phyloP scores from a whole-genome alignment of 139 green algal species.

The Closterium sp. region DNA sequence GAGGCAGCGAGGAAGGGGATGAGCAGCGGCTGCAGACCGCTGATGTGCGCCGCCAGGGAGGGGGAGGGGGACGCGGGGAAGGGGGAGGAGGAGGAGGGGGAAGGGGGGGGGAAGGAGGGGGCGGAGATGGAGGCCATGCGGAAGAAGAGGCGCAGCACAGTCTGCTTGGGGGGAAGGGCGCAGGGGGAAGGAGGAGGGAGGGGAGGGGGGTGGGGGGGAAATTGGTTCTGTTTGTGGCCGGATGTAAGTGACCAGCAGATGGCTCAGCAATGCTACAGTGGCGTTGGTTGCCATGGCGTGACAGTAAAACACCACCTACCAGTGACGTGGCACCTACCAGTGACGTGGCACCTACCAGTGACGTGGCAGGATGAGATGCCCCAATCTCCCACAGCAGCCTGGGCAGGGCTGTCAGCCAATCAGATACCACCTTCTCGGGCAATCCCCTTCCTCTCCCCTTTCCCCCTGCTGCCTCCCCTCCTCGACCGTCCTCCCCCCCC shows the following conservation, averaged over 20 bases:
- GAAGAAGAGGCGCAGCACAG: background rate
- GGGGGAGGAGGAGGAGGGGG: background rate
- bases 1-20: background rate
- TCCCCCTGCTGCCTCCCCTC: background rate
- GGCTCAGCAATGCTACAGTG: too few species aligned
- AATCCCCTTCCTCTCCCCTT: background rate
- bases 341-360: background rate
- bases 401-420: background rate
- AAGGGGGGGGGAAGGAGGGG: background rate
- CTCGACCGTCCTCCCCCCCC: background rate
- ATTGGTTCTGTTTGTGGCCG: background rate
- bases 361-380: background rate
- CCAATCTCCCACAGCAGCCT: background rate
- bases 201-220: background rate
- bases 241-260: too few species aligned
- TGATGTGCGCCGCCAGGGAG: background rate
- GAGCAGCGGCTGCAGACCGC: background rate
- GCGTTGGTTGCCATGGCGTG: too few species aligned
- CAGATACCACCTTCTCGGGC: background rate
- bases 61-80: background rate
- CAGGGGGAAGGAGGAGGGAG: too few species aligned
- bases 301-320: background rate
- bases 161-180: background rate
- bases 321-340: background rate
- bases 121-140: background rate